These are phyloP conservation scores for Hypoxylon cercidicola DNA, from an alignment of 495 filamentous ascomycete species.

Conservation along the genomic window DNA sequence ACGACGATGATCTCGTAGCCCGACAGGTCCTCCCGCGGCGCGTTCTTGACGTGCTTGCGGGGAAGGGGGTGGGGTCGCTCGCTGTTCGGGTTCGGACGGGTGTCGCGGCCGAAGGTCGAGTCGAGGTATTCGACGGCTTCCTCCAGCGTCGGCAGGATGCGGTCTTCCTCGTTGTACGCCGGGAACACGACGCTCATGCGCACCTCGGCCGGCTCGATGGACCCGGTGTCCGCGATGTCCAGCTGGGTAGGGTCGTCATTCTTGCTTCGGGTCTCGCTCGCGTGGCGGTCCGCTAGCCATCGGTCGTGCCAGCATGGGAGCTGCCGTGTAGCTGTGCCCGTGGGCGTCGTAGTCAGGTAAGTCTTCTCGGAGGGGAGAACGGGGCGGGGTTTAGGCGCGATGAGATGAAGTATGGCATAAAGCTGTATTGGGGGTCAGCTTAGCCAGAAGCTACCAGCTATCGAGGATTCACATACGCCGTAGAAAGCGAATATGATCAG, in stretches of 20 bases:
- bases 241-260: slow-evolving; percentile 47
- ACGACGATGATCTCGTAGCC: slow-evolving; percentile 97
- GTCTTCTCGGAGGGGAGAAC: slow-evolving; percentile 82
- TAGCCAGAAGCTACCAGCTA: slow-evolving; percentile 1
- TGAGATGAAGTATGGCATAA: slow-evolving; percentile 73
- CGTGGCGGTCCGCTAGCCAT: slow-evolving; percentile 65
- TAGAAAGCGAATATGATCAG: slow-evolving; percentile 43
- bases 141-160: slow-evolving; percentile 83
- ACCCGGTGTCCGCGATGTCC: slow-evolving; percentile 49
- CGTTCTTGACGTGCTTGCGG: slow-evolving; percentile 37
- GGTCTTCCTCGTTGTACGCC: slow-evolving; percentile 91
- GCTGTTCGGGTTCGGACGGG: slow-evolving; percentile 32
- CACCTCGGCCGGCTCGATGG: slow-evolving; percentile 57
- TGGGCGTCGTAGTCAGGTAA: slow-evolving; percentile 78
- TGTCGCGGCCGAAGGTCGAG: slow-evolving; percentile 71
- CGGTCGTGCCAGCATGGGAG: slow-evolving; percentile 88
- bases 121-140: slow-evolving; percentile 91
- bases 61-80: slow-evolving; percentile 10
- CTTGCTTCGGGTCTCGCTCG: slow-evolving; percentile 45
- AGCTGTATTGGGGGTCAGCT: slow-evolving; percentile 59
- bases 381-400: slow-evolving; percentile 83
- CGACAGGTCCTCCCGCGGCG: slow-evolving; percentile 47
- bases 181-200: slow-evolving; percentile 89
- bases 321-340: slow-evolving; percentile 68
- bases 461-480: slow-evolving; percentile 34